phyloP scores from a whole-genome alignment of 2,329 filamentous ascomycete species.

The Colletotrichum plurivorum region DNA sequence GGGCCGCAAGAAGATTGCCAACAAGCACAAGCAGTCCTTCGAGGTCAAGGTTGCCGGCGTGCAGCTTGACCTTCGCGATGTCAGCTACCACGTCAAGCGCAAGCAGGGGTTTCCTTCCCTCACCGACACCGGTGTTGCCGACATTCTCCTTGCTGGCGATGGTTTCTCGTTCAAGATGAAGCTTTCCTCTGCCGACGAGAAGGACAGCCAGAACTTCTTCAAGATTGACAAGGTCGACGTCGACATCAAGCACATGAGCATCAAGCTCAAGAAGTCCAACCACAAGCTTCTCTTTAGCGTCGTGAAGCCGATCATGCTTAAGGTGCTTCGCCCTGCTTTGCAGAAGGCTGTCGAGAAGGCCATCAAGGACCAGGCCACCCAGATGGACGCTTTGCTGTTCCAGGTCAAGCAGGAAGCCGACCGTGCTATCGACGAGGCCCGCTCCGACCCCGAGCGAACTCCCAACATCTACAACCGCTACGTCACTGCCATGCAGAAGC shows the following conservation, averaged over 20 bases:
- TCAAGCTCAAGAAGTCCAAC: constrained; percentile 94
- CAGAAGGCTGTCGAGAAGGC: constrained; percentile 92
- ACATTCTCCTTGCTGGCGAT: constrained; percentile 87
- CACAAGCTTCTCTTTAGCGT: constrained; percentile 92
- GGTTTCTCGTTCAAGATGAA: constrained; percentile 95
- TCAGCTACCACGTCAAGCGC: constrained; percentile 95
- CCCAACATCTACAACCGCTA: constrained; percentile 92
- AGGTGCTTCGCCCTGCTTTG: constrained; percentile 85
- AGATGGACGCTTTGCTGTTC: constrained; percentile 81
- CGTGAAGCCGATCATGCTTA: constrained; percentile 90
- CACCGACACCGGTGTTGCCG: constrained; percentile 88
- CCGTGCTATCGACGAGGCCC: constrained; percentile 75
- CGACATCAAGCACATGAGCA: constrained; percentile 83
- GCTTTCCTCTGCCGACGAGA: constrained; percentile 83
- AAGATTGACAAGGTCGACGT: constrained; percentile 93
- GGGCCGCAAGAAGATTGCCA: constrained; percentile 89
- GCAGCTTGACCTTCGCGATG: constrained; percentile 91
- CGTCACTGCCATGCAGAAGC: constrained; percentile 79
- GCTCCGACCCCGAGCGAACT: constrained; percentile 78
- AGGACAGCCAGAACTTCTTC: constrained; percentile 87
- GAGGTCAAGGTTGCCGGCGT: constrained; percentile 90
- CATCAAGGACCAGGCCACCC: constrained; percentile 85
- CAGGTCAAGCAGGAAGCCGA: constrained; percentile 88
- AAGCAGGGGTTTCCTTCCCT: constrained; percentile 94
- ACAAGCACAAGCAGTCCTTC: constrained; percentile 81